Evolutionary conservation across 169 alveolate genomes (phyloP).

Genomic region (Eimeria brunetti): DNA sequence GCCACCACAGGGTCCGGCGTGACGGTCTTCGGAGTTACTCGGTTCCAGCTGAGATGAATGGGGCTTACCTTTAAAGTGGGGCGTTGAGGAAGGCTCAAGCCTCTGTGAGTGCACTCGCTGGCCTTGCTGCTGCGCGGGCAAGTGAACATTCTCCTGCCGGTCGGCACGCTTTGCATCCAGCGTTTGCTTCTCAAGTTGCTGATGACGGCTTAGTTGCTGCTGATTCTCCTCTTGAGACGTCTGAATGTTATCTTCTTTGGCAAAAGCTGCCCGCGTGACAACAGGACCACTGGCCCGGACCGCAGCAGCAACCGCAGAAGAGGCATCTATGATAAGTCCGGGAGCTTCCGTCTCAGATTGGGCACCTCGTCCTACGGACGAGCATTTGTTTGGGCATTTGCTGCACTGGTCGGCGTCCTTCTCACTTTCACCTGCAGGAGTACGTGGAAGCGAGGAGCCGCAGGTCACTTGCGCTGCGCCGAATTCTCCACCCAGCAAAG

Average conservation of each 20-base stretch:
- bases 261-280: not conserved
- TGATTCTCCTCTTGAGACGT: not conserved
- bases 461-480: not conserved
- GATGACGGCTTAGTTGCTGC: not conserved
- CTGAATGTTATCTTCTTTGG: not conserved
- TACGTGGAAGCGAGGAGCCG: not conserved
- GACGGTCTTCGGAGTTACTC: not conserved
- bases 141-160: not conserved
- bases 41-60: not conserved
- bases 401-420: not conserved
- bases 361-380: not conserved
- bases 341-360: not conserved
- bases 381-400: not conserved
- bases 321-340: not conserved
- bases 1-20: not conserved
- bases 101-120: not conserved
- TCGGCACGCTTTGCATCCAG: not conserved
- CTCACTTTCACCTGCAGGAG: not conserved
- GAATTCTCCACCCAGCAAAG: slow-evolving; percentile 19
- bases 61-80: not conserved
- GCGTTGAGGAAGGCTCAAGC: not conserved
- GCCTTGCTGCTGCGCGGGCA: not conserved
- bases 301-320: not conserved
- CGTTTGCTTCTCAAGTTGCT: not conserved
- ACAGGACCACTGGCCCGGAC: not conserved